Evolutionary conservation across 169 alveolate species (phyloP).

Genomic region (Eimeria acervulina): DNA sequence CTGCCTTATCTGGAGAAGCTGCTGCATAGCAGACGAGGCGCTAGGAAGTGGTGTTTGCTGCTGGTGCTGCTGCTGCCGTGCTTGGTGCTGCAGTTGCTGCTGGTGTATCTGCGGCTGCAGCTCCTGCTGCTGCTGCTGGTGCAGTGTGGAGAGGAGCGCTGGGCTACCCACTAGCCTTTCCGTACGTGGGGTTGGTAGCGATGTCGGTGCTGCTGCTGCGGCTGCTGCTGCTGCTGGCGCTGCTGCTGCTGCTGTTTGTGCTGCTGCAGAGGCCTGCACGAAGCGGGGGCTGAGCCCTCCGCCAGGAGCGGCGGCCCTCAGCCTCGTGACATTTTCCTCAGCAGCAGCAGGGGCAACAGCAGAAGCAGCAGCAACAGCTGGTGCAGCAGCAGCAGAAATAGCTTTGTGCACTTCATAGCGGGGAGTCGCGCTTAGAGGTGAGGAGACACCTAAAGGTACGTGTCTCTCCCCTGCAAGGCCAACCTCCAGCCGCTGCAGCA

Average conservation of each 20-base stretch:
- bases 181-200: neutral
- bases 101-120: too few relatives aligned
- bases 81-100: neutral
- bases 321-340: neutral
- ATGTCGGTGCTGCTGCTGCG: neutral
- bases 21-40: conserved; percentile 13
- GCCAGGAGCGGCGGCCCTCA: neutral
- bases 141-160: neutral
- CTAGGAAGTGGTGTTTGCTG: neutral
- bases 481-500: conserved; percentile 42
- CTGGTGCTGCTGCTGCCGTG: neutral
- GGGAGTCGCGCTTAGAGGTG: conserved; percentile 19
- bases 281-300: conserved; percentile 30
- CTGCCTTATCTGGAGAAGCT: conserved; percentile 30
- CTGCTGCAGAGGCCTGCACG: neutral
- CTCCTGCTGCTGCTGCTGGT: conserved; percentile 42
- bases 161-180: neutral
- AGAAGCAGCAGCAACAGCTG: neutral
- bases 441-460: neutral
- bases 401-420: neutral
- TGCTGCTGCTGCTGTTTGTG: conserved; percentile 22
- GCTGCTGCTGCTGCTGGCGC: conserved; percentile 21
- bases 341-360: conserved; percentile 37
- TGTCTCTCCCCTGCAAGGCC: neutral
- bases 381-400: conserved; percentile 44